phyloP scores from a whole-genome alignment of 345 rosid species.

The Psidium friedrichsthalianum region DNA sequence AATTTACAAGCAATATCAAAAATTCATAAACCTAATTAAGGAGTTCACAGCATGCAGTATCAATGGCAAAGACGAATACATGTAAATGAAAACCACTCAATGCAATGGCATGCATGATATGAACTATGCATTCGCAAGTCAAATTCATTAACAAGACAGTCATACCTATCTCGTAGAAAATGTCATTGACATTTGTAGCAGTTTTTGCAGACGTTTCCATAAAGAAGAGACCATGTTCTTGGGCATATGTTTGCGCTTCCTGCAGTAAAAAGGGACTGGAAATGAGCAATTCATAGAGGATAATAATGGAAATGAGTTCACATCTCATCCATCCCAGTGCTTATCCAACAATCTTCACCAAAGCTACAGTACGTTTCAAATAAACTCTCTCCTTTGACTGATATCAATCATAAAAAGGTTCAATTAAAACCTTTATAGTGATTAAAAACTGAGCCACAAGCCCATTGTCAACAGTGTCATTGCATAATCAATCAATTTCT shows the following conservation, averaged over 20 bases:
- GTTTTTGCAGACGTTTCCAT: constrained; percentile 98
- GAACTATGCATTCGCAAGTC: neutral
- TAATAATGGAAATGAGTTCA: neutral
- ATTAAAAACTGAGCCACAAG: neutral
- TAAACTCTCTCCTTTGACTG: neutral
- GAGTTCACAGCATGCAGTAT: neutral
- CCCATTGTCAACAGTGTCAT: neutral
- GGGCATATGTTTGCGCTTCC: constrained; percentile 87
- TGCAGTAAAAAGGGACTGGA: constrained; percentile 10
- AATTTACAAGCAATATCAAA: neutral
- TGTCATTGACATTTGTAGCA: constrained; percentile 77
- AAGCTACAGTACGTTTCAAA: neutral
- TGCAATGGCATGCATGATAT: neutral
- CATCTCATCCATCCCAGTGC: neutral
- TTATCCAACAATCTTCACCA: neutral
- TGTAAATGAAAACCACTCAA: neutral
- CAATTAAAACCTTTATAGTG: neutral
- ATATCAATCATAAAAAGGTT: neutral
- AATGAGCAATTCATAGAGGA: neutral
- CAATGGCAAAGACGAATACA: neutral
- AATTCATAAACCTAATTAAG: neutral
- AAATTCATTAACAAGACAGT: neutral
- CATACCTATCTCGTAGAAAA: constrained; percentile 84
- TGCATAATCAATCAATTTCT: neutral
- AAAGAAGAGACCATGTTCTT: constrained; percentile 85